phyloP scores from a whole-genome alignment of 2,329 filamentous ascomycete species.

The Teratosphaeria pseudoeucalypti region DNA sequence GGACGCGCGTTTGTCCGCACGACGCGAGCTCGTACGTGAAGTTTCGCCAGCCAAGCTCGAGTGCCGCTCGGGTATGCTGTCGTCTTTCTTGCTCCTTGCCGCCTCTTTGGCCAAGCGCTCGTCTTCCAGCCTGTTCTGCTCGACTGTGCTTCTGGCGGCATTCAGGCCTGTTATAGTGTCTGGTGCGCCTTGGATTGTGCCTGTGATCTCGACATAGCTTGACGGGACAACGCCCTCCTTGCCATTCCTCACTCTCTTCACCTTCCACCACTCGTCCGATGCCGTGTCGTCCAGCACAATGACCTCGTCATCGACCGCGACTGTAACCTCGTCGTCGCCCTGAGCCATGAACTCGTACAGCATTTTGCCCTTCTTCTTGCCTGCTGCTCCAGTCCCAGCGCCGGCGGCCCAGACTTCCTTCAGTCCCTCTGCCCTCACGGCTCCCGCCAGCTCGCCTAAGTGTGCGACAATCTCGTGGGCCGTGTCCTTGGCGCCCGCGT shows the following conservation, averaged over 20 bases:
- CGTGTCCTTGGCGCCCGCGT: slow-evolving; percentile 93
- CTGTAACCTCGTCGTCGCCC: slow-evolving; percentile 91
- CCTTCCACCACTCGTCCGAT: slow-evolving; percentile 98
- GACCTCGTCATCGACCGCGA: slow-evolving; percentile 82
- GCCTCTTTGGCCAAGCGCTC: slow-evolving; percentile 74
- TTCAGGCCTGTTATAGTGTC: slow-evolving; percentile 45
- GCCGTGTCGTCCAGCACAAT: slow-evolving; percentile 78
- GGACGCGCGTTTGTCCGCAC: neutral
- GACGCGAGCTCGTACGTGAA: slow-evolving; percentile 4
- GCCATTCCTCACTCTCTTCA: slow-evolving; percentile 78
- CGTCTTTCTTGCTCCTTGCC: slow-evolving; percentile 50
- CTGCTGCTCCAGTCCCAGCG: slow-evolving; percentile 45
- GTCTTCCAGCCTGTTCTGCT: slow-evolving; percentile 71
- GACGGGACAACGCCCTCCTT: slow-evolving; percentile 94
- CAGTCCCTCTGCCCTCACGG: slow-evolving; percentile 69
- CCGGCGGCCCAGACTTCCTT: slow-evolving; percentile 78
- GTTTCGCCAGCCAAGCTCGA: slow-evolving; percentile 57
- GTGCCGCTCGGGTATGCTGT: slow-evolving; percentile 60
- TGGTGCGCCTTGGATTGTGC: slow-evolving; percentile 45
- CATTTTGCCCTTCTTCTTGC: slow-evolving; percentile 72
- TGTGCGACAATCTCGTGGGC: slow-evolving; percentile 84
- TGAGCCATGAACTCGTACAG: slow-evolving; percentile 96
- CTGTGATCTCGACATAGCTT: slow-evolving; percentile 87
- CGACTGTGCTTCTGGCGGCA: slow-evolving; percentile 56
- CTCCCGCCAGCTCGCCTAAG: slow-evolving; percentile 81